These are phyloP conservation scores for Rhizophlyctis rosea DNA, from an alignment of 192 early-diverging fungal species.

Conservation along the genomic window DNA sequence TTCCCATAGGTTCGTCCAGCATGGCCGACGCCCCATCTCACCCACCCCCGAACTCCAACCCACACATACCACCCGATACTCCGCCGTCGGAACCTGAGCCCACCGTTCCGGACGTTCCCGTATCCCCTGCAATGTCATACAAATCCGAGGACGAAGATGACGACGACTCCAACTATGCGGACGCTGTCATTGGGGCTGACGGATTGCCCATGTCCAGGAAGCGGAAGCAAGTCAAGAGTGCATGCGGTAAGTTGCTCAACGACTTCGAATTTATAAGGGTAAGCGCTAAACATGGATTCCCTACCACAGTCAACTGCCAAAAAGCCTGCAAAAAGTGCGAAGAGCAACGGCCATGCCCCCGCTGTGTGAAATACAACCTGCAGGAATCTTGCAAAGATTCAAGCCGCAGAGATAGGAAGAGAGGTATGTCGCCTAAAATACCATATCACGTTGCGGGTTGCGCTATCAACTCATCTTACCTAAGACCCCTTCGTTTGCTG, in stretches of 20 bases:
- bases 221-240: slow-evolving; percentile 85
- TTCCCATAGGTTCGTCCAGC: no score
- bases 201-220: slow-evolving; percentile 52
- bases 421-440: neutral
- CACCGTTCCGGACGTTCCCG: no score
- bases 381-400: slow-evolving; percentile 72
- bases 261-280: neutral
- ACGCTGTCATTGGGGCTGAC: no score
- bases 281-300: neutral
- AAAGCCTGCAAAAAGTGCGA: slow-evolving; percentile 92
- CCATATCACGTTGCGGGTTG: neutral
- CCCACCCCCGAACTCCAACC: no score
- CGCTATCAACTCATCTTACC: neutral
- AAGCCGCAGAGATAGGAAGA: slow-evolving; percentile 74
- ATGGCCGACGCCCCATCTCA: no score
- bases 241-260: slow-evolving; percentile 62
- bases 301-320: slow-evolving; percentile 69
- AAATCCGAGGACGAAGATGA: no score
- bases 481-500: neutral
- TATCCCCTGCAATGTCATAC: no score
- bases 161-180: no score
- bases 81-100: no score
- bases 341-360: slow-evolving; percentile 70
- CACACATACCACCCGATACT: no score
- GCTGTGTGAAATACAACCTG: slow-evolving; percentile 76